These are phyloP conservation scores for Aspergillus japonicus DNA, from an alignment of 2,329 filamentous ascomycete genomes.

Conservation along the genomic window DNA sequence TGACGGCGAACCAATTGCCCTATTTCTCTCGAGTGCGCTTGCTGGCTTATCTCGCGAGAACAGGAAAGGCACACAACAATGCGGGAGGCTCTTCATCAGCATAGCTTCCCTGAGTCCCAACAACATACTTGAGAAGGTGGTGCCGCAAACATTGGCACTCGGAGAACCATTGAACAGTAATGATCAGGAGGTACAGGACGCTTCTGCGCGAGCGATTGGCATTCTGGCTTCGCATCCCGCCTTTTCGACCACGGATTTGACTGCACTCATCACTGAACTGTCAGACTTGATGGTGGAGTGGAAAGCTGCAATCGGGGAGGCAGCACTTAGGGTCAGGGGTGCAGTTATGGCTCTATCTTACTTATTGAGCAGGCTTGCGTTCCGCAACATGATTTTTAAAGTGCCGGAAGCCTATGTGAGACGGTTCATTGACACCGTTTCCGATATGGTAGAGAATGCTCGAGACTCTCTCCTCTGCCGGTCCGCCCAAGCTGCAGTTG, in stretches of 20 bases:
- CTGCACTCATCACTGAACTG: slow-evolving; percentile 47
- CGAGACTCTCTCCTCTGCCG: slow-evolving; percentile 59
- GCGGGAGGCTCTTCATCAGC: slow-evolving; percentile 53
- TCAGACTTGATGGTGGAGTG: slow-evolving; percentile 52
- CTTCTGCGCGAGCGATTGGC: slow-evolving; percentile 70
- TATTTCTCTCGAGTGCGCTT: slow-evolving; percentile 48
- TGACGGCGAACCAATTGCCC: slow-evolving; percentile 38
- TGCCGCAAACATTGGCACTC: slow-evolving; percentile 53
- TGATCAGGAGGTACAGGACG: slow-evolving; percentile 63
- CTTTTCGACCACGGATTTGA: slow-evolving; percentile 42
- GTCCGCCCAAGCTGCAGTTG: slow-evolving; percentile 57
- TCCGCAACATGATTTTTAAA: slow-evolving; percentile 43
- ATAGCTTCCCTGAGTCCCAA: slow-evolving; percentile 57
- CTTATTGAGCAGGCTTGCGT: slow-evolving; percentile 56
- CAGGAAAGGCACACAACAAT: slow-evolving; percentile 44
- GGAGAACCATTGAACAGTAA: slow-evolving; percentile 67
- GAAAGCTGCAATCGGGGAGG: slow-evolving; percentile 60
- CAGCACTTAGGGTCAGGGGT: slow-evolving; percentile 60
- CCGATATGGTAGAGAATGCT: slow-evolving; percentile 54
- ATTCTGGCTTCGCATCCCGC: slow-evolving; percentile 68
- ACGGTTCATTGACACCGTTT: slow-evolving; percentile 44
- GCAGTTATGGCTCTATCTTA: slow-evolving; percentile 59
- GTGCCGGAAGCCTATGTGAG: slow-evolving; percentile 40
- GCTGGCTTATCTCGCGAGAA: slow-evolving; percentile 43
- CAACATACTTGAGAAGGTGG: slow-evolving; percentile 51